These are phyloP conservation scores for Hyphodiscus sp. DNA, from an alignment of 2,329 filamentous ascomycete genomes.

Conservation along the genomic window DNA sequence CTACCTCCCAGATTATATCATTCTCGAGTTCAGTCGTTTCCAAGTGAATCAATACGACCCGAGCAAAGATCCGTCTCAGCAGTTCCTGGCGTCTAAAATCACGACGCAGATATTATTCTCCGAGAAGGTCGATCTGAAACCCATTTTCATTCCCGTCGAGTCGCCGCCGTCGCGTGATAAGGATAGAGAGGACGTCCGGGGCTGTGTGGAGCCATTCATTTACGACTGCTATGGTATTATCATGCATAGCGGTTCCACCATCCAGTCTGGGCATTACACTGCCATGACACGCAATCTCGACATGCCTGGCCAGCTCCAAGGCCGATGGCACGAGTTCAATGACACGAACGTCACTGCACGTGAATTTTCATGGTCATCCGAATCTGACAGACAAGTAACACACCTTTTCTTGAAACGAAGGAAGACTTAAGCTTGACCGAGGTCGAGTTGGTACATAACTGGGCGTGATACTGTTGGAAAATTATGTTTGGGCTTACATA, in stretches of 20 bases:
- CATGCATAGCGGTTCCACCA: conserved; percentile 16
- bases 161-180: conserved; percentile 32
- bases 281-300: conserved; percentile 17
- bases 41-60: neutral
- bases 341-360: conserved; percentile 3
- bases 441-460: too few relatives aligned
- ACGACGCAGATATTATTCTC: neutral
- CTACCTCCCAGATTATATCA: neutral
- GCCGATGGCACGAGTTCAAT: conserved; percentile 15
- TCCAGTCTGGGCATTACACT: conserved; percentile 22
- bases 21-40: neutral
- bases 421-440: neutral
- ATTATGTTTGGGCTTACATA: too few relatives aligned
- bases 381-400: neutral
- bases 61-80: neutral
- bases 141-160: conserved; percentile 22
- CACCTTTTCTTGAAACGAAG: neutral
- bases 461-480: too few relatives aligned
- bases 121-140: neutral
- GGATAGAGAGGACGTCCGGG: conserved; percentile 21
- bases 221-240: conserved; percentile 88
- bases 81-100: neutral
- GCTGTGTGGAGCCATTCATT: conserved; percentile 50
- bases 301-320: neutral
- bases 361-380: neutral